Conservation (phyloP, 306 rosid genomes). For the Cicer chorassanicum region DNA sequence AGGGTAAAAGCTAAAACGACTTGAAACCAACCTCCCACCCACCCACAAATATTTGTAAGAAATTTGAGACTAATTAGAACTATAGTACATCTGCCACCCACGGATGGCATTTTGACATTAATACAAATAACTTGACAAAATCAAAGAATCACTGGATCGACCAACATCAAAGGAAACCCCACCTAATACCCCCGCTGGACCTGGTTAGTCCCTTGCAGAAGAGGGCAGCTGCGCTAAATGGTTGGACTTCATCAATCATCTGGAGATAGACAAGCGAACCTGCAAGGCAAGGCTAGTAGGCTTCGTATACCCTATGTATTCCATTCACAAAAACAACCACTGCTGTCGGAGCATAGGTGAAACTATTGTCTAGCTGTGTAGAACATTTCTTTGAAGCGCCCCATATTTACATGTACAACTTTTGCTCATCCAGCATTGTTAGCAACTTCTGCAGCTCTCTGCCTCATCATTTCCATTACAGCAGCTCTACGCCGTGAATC, state of each 20-base stretch:
- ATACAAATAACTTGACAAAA: conserved; percentile 53
- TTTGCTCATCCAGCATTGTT: conserved; percentile 67
- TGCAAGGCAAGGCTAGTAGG: conserved; percentile 39
- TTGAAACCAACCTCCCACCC: conserved; percentile 45
- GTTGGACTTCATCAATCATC: conserved; percentile 44
- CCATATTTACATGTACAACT: conserved; percentile 49
- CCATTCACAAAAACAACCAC: conserved; percentile 45
- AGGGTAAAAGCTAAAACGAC: conserved; percentile 27
- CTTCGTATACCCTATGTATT: conserved; percentile 49
- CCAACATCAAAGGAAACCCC: conserved; percentile 42
- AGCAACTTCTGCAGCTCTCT: conserved; percentile 96
- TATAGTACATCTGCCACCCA: conserved; percentile 65
- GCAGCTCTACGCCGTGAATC: conserved; percentile 98
- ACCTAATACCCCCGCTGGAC: conserved; percentile 45
- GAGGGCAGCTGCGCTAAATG: conserved; percentile 46
- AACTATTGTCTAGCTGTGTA: conserved; percentile 38
- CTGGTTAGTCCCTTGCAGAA: conserved; percentile 53
- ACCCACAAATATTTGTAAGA: conserved; percentile 53
- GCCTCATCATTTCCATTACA: conserved; percentile 99
- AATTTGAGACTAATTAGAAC: conserved; percentile 49
- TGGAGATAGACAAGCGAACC: conserved; percentile 45
- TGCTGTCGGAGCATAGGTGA: conserved; percentile 46
- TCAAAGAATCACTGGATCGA: conserved; percentile 67
- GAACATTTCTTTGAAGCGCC: conserved; percentile 44
- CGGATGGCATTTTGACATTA: conserved; percentile 50